Evolutionary conservation across 768 basidiomycete genomes (phyloP).

Genomic region (Pholiota conissans): DNA sequence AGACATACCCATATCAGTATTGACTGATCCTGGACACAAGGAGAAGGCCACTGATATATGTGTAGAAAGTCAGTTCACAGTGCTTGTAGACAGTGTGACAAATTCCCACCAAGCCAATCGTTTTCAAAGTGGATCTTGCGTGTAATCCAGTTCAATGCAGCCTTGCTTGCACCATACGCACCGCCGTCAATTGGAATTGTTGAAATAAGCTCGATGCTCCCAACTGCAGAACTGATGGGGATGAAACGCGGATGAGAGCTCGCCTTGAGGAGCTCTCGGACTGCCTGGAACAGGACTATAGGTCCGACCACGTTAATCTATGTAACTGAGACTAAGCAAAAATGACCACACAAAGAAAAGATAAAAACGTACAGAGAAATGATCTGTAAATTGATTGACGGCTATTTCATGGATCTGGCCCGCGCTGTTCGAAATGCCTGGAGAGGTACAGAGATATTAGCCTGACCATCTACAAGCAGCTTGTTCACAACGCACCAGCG

Average conservation of each 20-base stretch:
- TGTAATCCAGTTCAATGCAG: neutral
- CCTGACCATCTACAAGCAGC: too few species aligned
- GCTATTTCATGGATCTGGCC: neutral
- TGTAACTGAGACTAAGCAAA: neutral
- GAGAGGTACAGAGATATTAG: neutral
- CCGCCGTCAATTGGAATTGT: neutral
- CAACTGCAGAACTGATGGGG: neutral
- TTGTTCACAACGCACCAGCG: constrained; percentile 1
- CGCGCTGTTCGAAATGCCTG: neutral
- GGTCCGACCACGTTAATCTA: neutral
- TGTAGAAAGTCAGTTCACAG: neutral
- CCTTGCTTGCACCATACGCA: neutral
- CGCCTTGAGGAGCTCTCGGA: neutral
- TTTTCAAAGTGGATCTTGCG: neutral
- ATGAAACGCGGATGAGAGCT: neutral
- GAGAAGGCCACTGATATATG: neutral
- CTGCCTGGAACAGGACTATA: neutral
- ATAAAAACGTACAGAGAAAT: neutral
- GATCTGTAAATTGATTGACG: neutral
- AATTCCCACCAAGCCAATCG: neutral
- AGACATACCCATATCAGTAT: too few species aligned
- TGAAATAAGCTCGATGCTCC: neutral
- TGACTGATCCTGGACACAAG: neutral
- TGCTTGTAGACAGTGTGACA: neutral
- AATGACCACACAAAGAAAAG: neutral